These are phyloP conservation scores for Cupressus sempervirens DNA, from an alignment of 75 land plant genomes.

Conservation along the genomic window DNA sequence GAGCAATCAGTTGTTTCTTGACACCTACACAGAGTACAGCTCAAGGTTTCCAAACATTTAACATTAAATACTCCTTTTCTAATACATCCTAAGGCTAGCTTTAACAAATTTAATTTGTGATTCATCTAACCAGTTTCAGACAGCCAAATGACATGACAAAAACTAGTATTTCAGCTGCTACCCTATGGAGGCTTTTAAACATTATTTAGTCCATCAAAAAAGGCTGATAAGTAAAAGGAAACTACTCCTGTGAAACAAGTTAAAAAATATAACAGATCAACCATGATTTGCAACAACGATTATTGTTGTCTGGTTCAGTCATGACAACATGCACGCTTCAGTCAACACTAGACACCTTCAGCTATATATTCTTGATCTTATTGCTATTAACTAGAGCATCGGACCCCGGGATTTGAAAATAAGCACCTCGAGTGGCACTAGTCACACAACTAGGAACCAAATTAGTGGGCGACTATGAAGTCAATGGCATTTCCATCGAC, in stretches of 20 bases:
- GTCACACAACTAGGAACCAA: background rate
- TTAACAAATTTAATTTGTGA: background rate
- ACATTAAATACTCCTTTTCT: background rate
- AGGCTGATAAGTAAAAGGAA: no score
- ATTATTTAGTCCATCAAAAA: no score
- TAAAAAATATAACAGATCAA: no score
- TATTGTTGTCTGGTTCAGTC: background rate
- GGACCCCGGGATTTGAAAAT: background rate
- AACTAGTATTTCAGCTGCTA: background rate
- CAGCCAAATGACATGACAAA: background rate
- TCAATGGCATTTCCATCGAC: background rate
- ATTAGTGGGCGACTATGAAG: background rate
- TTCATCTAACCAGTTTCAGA: background rate
- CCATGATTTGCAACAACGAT: no score
- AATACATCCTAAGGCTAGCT: background rate
- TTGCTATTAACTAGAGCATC: background rate
- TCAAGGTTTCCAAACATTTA: background rate
- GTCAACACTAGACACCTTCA: background rate
- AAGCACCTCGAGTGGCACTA: background rate
- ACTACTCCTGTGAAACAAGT: no score
- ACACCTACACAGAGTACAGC: background rate
- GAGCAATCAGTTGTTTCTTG: background rate
- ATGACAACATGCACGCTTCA: background rate
- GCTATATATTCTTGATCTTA: background rate
- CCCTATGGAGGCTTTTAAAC: no score